phyloP scores from a whole-genome alignment of 345 rosid genomes.

The Kernera saxatilis region DNA sequence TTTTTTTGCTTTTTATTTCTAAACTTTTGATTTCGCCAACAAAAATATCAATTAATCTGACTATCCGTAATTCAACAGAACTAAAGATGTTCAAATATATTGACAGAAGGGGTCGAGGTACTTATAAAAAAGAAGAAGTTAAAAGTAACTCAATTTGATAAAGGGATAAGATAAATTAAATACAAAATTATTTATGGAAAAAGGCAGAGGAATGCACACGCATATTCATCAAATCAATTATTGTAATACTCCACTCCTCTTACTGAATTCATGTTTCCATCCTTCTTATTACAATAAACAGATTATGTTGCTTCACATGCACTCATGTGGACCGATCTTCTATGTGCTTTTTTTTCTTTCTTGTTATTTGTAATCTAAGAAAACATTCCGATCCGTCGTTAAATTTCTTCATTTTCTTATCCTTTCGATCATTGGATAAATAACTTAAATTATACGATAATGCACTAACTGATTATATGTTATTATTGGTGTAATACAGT shows the following conservation, averaged over 20 bases:
- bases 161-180: neutral
- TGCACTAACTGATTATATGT: neutral
- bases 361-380: conserved; percentile 1
- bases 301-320: conserved; percentile 23
- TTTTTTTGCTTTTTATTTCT: neutral
- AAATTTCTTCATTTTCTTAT: neutral
- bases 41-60: neutral
- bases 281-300: neutral
- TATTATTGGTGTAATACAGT: neutral
- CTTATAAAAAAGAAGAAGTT: neutral
- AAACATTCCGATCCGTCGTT: conserved; percentile 22
- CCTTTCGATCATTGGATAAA: neutral
- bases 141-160: neutral
- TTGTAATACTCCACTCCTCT: conserved; percentile 22
- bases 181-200: neutral
- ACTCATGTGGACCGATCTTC: conserved; percentile 22
- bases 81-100: neutral
- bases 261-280: conserved; percentile 21
- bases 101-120: no score
- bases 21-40: neutral
- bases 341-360: neutral
- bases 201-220: neutral
- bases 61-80: neutral
- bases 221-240: conserved; percentile 1
- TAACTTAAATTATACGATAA: neutral